Evolutionary conservation across 768 basidiomycete genomes (phyloP), one percentile per base, ranked within the genome.

Genomic region (Leucosporidium yakuticum): DNA sequence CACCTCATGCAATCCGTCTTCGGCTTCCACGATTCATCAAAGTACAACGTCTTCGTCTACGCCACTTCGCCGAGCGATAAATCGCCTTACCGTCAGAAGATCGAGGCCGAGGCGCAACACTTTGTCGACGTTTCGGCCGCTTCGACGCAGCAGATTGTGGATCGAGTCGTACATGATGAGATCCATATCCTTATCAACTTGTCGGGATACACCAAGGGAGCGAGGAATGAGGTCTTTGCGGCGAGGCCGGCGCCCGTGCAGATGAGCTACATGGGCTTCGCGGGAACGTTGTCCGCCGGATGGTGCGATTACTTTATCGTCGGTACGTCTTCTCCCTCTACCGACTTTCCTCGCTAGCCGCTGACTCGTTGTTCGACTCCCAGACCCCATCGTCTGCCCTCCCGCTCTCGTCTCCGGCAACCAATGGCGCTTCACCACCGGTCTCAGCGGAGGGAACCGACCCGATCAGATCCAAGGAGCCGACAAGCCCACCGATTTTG

Each of bases 121-220:
- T 83, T 83, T 62, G 62, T 76, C 29, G 83, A 84, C 63, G 79
- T 82, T 29, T 82, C 83, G 7, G 64, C 74, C 14, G 81, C 80
- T 78, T 70, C 80, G 7, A 78, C 77, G 8, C 67, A 75, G 57
- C 75, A 73, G 32, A 80, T 83, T 60, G 76, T 80, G 47, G 77
- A 82, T 50, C 78, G 76, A 60, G 82, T 84, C 65, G 70, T 77
- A 31, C 66, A 74, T 62, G 80, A 84, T 67, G 78, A 79, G 64
- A 82, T 84, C 61, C 83, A 84, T 69, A 79, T 84, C 56, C 79
- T 83, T 80, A 47, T 62, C 81, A 74, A 74, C 65, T 36, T 74
- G 14, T 81, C 80, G 7, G 83, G 83, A 15, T 84, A 84, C 67
- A 84, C 83, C 36, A 84, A 83, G 73, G 83, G 83, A 21, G 81